phyloP scores from a whole-genome alignment of 306 rosid genomes.

The Fagus sylvatica region DNA sequence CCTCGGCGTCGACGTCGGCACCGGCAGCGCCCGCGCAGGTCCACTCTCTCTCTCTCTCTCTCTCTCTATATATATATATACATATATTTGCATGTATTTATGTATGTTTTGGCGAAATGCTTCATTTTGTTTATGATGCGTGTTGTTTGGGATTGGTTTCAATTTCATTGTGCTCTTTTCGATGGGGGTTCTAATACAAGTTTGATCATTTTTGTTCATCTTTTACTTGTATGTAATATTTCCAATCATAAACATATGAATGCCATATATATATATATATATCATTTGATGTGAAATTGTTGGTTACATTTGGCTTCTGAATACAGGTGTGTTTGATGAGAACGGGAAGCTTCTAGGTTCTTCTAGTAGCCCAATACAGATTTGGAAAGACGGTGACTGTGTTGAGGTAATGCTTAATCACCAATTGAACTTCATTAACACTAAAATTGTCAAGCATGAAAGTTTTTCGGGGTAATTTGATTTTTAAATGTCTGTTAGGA shows the following conservation, averaged over 20 bases:
- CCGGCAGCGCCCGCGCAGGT: constrained; percentile 99
- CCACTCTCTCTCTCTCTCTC: neutral
- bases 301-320: neutral
- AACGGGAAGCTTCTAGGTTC: constrained; percentile 90
- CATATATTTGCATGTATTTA: neutral
- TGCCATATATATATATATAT: neutral
- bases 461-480: neutral
- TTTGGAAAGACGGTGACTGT: constrained; percentile 79
- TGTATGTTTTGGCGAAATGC: neutral
- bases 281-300: neutral
- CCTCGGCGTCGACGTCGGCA: constrained; percentile 95
- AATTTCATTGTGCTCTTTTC: neutral
- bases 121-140: neutral
- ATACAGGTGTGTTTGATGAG: constrained; percentile 79
- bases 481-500: neutral
- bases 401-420: constrained; percentile 61
- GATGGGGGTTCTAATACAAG: neutral
- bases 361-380: constrained; percentile 88
- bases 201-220: neutral
- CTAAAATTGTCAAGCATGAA: neutral
- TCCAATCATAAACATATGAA: no score
- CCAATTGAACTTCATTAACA: constrained; percentile 11
- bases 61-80: neutral
- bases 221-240: neutral
- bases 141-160: neutral